These are phyloP conservation scores for Pholiota molesta DNA, from an alignment of 768 basidiomycete genomes.

Conservation along the genomic window DNA sequence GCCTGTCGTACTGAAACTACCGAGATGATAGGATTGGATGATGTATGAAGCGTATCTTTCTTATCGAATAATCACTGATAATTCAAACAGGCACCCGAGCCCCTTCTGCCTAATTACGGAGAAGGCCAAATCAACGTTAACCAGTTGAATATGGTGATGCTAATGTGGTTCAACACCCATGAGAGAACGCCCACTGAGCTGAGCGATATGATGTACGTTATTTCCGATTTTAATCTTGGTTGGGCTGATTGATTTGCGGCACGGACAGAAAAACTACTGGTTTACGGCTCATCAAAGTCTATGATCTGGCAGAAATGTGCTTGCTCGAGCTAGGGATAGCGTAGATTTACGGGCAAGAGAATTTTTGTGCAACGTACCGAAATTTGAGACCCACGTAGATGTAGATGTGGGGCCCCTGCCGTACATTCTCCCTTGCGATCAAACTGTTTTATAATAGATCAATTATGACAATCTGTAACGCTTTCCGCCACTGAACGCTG, in stretches of 20 bases:
- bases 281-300: constrained; percentile 6
- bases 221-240: background rate
- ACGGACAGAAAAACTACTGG: constrained; percentile 12
- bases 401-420: no score
- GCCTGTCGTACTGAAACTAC: constrained; percentile 7
- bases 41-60: background rate
- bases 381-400: background rate
- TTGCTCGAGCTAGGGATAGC: constrained; percentile 10
- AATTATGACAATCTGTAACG: no score
- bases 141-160: constrained; percentile 10
- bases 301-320: constrained; percentile 18
- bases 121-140: constrained; percentile 8
- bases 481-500: no score
- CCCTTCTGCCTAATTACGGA: constrained; percentile 10
- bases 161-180: constrained; percentile 13
- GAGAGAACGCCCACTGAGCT: constrained; percentile 7
- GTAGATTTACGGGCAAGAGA: background rate
- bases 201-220: constrained; percentile 6
- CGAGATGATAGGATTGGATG: constrained; percentile 22
- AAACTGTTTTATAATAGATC: no score
- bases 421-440: no score
- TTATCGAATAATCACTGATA: background rate
- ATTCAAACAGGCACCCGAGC: constrained; percentile 7
- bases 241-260: background rate
- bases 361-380: background rate